phyloP scores from a whole-genome alignment of 768 basidiomycete species.

The Pisolithus albus region DNA sequence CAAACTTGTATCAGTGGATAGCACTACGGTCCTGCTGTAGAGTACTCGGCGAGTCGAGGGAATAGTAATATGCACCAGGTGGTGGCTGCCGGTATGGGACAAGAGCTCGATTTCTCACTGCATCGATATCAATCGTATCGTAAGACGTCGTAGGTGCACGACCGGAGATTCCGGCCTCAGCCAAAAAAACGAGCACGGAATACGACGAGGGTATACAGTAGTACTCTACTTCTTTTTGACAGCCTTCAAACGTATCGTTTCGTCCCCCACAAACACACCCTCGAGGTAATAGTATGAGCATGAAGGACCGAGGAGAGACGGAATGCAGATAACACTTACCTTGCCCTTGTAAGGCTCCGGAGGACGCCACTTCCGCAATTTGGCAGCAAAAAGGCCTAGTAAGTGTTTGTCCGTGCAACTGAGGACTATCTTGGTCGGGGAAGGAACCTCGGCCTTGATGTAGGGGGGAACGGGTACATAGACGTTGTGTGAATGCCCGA shows the following conservation, averaged over 20 bases:
- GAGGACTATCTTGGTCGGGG: conserved; percentile 77
- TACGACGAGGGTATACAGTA: conserved; percentile 2
- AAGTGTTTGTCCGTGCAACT: conserved; percentile 83
- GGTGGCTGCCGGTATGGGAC: too few relatives aligned
- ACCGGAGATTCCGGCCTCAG: neutral
- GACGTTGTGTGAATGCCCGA: conserved; percentile 88
- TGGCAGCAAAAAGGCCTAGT: conserved; percentile 83
- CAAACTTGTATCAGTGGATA: neutral
- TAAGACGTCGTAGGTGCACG: too few relatives aligned
- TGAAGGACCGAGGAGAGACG: neutral
- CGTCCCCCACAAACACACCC: conserved; percentile 93
- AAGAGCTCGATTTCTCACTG: too few relatives aligned
- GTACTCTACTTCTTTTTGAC: conserved; percentile 87
- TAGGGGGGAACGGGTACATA: conserved; percentile 74
- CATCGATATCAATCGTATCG: too few relatives aligned
- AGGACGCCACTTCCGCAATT: conserved; percentile 73
- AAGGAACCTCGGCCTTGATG: conserved; percentile 74
- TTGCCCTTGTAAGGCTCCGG: conserved; percentile 99
- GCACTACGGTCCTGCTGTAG: neutral
- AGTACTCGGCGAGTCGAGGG: neutral
- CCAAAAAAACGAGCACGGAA: neutral
- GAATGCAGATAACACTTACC: conserved; percentile 41
- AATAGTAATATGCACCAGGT: too few relatives aligned
- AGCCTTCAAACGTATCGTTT: conserved; percentile 84
- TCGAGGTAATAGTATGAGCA: conserved; percentile 24